Conservation (phyloP, 1,284 basidiomycete genomes). For the Fistulinella cinereoalba region DNA sequence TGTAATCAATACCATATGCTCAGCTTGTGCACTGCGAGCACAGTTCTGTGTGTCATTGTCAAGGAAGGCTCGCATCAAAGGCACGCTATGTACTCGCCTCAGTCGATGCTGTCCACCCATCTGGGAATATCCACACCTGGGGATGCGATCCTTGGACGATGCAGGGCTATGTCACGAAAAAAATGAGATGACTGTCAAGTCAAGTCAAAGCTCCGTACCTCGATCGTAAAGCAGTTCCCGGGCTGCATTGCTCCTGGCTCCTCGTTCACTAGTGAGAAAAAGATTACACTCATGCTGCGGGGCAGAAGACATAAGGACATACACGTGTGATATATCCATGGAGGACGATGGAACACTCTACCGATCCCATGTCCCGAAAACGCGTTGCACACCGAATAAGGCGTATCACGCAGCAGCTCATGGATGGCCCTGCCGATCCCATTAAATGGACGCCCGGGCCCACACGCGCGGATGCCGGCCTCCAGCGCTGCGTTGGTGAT, state of each 20-base stretch:
- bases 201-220: slow-evolving; percentile 44
- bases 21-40: slow-evolving; percentile 79
- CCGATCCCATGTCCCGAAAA: slow-evolving; percentile 91
- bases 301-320: slow-evolving; percentile 17
- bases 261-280: slow-evolving; percentile 58
- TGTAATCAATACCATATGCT: slow-evolving; percentile 86
- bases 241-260: slow-evolving; percentile 77
- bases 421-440: slow-evolving; percentile 79
- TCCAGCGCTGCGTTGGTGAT: slow-evolving; percentile 67
- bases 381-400: slow-evolving; percentile 67
- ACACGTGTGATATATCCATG: slow-evolving; percentile 81
- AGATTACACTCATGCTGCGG: not conserved
- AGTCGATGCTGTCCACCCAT: slow-evolving; percentile 86
- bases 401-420: slow-evolving; percentile 42
- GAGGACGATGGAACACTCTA: slow-evolving; percentile 74
- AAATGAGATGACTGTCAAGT: not conserved
- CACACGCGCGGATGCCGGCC: slow-evolving; percentile 73
- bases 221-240: slow-evolving; percentile 88
- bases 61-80: not conserved
- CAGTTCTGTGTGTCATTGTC: slow-evolving; percentile 38
- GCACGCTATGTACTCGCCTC: slow-evolving; percentile 49
- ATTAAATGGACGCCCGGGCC: slow-evolving; percentile 70
- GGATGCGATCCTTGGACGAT: slow-evolving; percentile 73
- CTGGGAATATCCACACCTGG: slow-evolving; percentile 73
- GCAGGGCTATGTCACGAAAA: slow-evolving; percentile 51